phyloP scores from a whole-genome alignment of 2,329 filamentous ascomycete genomes.

The Sclerotinia minor region DNA sequence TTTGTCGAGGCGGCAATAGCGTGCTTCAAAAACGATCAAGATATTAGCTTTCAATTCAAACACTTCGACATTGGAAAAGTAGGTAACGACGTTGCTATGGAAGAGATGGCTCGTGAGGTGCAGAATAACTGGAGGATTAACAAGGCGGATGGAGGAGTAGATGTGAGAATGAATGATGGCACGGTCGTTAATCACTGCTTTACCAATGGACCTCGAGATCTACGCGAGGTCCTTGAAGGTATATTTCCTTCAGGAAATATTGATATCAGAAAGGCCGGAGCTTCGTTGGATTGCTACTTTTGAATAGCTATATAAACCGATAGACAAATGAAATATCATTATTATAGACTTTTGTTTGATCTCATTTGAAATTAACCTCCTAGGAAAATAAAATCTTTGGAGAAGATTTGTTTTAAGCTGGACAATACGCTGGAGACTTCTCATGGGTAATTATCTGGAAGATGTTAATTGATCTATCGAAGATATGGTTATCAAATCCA shows the following conservation, averaged over 20 bases:
- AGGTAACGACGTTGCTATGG: conserved; percentile 15
- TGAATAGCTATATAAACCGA: conserved; percentile 7
- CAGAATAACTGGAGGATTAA: conserved; percentile 19
- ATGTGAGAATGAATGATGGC: conserved; percentile 15
- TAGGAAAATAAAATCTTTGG: neutral
- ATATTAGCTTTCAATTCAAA: conserved; percentile 5
- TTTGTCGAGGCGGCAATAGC: conserved; percentile 12
- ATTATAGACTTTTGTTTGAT: neutral
- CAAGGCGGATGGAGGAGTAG: conserved; percentile 4
- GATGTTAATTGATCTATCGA: too few species aligned
- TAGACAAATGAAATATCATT: neutral
- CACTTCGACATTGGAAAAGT: conserved; percentile 18
- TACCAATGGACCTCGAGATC: conserved; percentile 9
- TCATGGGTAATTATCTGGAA: too few species aligned
- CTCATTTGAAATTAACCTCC: neutral
- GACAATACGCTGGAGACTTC: too few species aligned
- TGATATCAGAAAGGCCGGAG: neutral
- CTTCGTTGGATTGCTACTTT: conserved; percentile 18
- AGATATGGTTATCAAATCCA: too few species aligned
- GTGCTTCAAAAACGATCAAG: conserved; percentile 5
- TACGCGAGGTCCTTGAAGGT: conserved; percentile 18
- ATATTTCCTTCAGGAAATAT: neutral
- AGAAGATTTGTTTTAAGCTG: neutral
- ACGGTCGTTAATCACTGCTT: conserved; percentile 5
- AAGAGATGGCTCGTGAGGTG: conserved; percentile 19